These are phyloP conservation scores for Anacardium occidentale DNA, from an alignment of 345 rosid genomes.

Conservation along the genomic window DNA sequence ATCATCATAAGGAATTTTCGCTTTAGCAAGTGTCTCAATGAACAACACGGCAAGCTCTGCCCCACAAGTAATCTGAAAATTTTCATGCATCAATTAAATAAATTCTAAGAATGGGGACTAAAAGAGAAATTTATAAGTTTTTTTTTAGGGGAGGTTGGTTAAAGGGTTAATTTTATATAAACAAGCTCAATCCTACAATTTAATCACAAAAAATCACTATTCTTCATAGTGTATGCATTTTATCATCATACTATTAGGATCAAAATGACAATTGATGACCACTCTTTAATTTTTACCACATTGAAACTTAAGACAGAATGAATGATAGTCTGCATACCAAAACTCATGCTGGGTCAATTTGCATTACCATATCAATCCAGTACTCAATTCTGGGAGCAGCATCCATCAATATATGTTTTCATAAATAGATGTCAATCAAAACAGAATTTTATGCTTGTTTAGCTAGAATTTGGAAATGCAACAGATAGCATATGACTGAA, in stretches of 20 bases:
- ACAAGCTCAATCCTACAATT: not conserved
- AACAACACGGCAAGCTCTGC: constrained; percentile 78
- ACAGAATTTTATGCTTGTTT: not conserved
- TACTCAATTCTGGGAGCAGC: not conserved
- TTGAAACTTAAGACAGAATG: not conserved
- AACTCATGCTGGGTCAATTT: not conserved
- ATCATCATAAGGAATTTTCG: constrained; percentile 60
- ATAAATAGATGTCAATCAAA: not conserved
- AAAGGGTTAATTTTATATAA: not conserved
- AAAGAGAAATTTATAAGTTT: no score
- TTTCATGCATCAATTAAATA: not conserved
- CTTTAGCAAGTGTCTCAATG: constrained; percentile 76
- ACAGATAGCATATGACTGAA: not conserved
- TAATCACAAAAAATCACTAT: no score
- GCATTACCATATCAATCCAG: not conserved
- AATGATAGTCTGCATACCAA: not conserved
- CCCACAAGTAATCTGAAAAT: constrained; percentile 80
- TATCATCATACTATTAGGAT: no score
- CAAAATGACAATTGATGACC: not conserved
- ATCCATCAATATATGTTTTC: not conserved
- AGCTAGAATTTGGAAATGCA: not conserved
- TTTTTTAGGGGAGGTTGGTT: no score
- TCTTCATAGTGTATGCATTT: no score
- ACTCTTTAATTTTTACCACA: not conserved
- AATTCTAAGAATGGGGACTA: not conserved